phyloP scores from a whole-genome alignment of 129 eudicot genomes.

The Apium graveolens region DNA sequence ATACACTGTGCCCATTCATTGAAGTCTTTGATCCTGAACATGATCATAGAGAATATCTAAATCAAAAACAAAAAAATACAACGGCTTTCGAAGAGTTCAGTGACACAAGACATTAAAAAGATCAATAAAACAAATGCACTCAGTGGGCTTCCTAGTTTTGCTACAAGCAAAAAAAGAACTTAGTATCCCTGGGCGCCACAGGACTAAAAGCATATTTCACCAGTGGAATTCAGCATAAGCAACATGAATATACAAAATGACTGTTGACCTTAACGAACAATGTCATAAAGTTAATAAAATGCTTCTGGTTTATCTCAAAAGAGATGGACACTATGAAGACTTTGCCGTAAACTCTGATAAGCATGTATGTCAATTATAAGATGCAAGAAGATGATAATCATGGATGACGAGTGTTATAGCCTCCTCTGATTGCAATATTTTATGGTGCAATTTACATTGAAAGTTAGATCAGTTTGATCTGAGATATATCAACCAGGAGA shows the following conservation, averaged over 20 bases:
- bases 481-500: neutral
- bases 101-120: neutral
- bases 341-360: neutral
- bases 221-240: neutral
- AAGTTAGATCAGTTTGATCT: neutral
- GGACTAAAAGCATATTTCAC: neutral
- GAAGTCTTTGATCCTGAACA: constrained; percentile 84
- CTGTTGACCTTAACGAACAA: neutral
- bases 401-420: neutral
- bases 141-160: neutral
- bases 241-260: neutral
- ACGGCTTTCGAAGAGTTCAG: neutral
- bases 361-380: neutral
- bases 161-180: neutral
- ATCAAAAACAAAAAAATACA: neutral
- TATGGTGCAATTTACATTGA: neutral
- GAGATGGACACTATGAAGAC: neutral
- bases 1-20: constrained; percentile 98
- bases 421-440: neutral
- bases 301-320: neutral
- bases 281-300: neutral
- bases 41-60: constrained; percentile 13
- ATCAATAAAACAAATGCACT: neutral
- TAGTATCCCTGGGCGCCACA: neutral
- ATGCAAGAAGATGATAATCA: neutral